Conservation (phyloP, 805 yeast genomes). For the Hanseniaspora lachancei region DNA sequence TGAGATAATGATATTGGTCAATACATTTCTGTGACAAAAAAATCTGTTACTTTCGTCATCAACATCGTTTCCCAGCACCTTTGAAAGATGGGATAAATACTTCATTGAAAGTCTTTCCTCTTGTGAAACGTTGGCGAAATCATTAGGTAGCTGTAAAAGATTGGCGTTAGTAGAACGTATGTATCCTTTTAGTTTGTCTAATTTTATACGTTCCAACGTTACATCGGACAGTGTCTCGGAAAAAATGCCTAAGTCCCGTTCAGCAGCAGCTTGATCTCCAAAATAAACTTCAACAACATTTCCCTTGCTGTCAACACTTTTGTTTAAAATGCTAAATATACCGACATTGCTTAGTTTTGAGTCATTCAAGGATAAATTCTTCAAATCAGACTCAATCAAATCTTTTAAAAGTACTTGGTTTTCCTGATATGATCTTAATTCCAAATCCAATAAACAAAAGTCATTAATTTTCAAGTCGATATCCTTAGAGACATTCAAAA, state of each 20-base stretch:
- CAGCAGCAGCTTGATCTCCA: background rate
- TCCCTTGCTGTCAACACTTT: background rate
- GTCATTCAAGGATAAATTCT: background rate
- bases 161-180: background rate
- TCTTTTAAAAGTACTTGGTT: background rate
- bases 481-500: background rate
- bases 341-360: background rate
- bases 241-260: background rate
- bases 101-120: constrained; percentile 7
- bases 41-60: background rate
- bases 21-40: constrained; percentile 9
- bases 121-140: constrained; percentile 1
- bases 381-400: background rate
- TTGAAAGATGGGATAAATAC: background rate
- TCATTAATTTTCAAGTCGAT: background rate
- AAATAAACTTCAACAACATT: background rate
- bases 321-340: background rate
- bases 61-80: background rate
- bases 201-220: background rate
- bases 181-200: background rate
- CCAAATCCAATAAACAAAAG: background rate
- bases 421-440: background rate
- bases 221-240: background rate
- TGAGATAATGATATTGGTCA: constrained; percentile 1
- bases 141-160: background rate